These are phyloP conservation scores for Rhizoctonia solani DNA, from an alignment of 1,284 basidiomycete genomes.

Conservation along the genomic window DNA sequence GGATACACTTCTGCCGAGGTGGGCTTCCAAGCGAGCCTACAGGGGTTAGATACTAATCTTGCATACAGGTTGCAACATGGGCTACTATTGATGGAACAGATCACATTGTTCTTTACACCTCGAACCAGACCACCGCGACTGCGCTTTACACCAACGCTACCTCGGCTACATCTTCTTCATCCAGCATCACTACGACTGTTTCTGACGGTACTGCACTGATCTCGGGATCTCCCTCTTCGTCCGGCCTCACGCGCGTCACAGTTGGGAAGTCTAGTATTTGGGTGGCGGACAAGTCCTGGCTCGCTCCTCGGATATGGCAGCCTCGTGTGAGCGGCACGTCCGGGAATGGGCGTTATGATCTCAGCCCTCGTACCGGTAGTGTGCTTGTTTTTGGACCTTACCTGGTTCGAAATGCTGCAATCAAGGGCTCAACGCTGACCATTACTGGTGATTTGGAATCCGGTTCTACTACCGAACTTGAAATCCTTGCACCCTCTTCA, in stretches of 20 bases:
- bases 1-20: conserved; percentile 33
- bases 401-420: conserved; percentile 37
- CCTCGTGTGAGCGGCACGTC: conserved; percentile 5
- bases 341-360: conserved; percentile 22
- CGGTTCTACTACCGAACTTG: conserved; percentile 23
- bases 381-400: conserved; percentile 39
- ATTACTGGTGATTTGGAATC: conserved; percentile 35
- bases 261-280: conserved; percentile 37
- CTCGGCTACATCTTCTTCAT: conserved; percentile 29
- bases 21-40: background rate
- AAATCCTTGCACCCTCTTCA: conserved; percentile 33
- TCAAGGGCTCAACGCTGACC: conserved; percentile 23
- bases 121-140: conserved; percentile 48
- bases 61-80: conserved; percentile 48
- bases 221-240: conserved; percentile 44
- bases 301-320: conserved; percentile 27
- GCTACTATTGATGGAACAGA: conserved; percentile 47
- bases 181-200: conserved; percentile 34
- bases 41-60: background rate
- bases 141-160: conserved; percentile 42
- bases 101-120: conserved; percentile 49
- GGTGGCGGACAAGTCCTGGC: conserved; percentile 33
- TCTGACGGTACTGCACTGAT: conserved; percentile 43
- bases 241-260: conserved; percentile 47
- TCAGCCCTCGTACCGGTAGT: conserved; percentile 32